Evolutionary conservation across 2,329 filamentous ascomycete genomes (phyloP).

Genomic region (Fusarium dimerum): DNA sequence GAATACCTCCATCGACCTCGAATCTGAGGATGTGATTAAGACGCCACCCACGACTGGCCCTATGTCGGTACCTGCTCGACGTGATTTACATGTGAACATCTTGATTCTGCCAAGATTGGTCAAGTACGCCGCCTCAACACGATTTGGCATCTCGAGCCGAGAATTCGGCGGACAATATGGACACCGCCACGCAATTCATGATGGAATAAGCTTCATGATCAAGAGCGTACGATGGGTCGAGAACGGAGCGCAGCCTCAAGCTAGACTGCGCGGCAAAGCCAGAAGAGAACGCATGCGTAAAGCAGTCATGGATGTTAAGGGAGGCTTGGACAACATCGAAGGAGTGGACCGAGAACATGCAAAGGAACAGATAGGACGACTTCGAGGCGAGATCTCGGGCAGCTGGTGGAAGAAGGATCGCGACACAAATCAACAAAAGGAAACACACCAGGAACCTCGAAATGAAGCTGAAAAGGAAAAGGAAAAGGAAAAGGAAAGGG

Average conservation of each 20-base stretch:
- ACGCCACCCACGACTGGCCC: slow-evolving; percentile 62
- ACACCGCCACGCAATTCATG: slow-evolving; percentile 58
- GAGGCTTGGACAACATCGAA: slow-evolving; percentile 34
- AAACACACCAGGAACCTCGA: slow-evolving; percentile 32
- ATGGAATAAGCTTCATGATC: slow-evolving; percentile 88
- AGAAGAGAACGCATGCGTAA: slow-evolving; percentile 58
- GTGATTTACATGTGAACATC: slow-evolving; percentile 85
- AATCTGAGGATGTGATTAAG: slow-evolving; percentile 47
- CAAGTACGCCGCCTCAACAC: slow-evolving; percentile 72
- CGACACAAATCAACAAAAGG: slow-evolving; percentile 25
- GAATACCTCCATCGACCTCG: slow-evolving; percentile 34
- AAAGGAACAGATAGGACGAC: slow-evolving; percentile 24
- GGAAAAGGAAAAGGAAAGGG: slow-evolving; percentile 45
- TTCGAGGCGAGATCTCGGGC: slow-evolving; percentile 34
- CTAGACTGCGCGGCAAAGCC: slow-evolving; percentile 56
- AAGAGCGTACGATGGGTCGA: slow-evolving; percentile 82
- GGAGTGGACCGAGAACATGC: slow-evolving; percentile 27
- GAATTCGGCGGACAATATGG: slow-evolving; percentile 65
- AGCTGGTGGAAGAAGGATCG: slow-evolving; percentile 37
- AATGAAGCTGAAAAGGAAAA: slow-evolving; percentile 49
- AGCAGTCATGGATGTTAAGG: slow-evolving; percentile 54
- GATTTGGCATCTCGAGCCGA: slow-evolving; percentile 80
- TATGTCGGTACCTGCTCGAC: slow-evolving; percentile 62
- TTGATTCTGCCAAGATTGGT: slow-evolving; percentile 79
- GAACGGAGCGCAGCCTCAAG: slow-evolving; percentile 64